Conservation (phyloP, 768 basidiomycete species). For the Auriculariales sp. region DNA sequence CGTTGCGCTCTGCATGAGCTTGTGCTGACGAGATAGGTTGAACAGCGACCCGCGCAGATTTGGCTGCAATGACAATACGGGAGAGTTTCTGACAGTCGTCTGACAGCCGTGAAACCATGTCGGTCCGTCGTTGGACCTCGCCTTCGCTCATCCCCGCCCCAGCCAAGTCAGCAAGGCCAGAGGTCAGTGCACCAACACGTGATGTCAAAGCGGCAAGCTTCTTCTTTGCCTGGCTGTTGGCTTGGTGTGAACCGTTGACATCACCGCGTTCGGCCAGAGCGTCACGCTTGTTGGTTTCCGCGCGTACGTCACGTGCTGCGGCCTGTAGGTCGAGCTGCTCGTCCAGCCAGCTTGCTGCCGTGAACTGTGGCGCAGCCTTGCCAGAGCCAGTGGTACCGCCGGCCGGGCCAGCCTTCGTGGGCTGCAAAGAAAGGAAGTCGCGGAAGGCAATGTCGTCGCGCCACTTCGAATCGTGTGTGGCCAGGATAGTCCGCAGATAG, state of each 20-base stretch:
- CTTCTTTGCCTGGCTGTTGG: slow-evolving; percentile 76
- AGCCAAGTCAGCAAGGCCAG: slow-evolving; percentile 50
- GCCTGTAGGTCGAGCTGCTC: slow-evolving; percentile 72
- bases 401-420: slow-evolving; percentile 57
- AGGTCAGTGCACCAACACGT: slow-evolving; percentile 56
- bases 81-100: slow-evolving; percentile 85
- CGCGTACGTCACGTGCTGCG: slow-evolving; percentile 66
- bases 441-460: slow-evolving; percentile 63
- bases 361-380: slow-evolving; percentile 51
- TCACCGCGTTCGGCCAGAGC: slow-evolving; percentile 66
- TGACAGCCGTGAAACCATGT: slow-evolving; percentile 76
- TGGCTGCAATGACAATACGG: slow-evolving; percentile 66
- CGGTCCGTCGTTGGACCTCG: slow-evolving; percentile 79
- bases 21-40: background rate
- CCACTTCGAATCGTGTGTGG: slow-evolving; percentile 72
- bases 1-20: background rate
- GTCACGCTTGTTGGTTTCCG: slow-evolving; percentile 79
- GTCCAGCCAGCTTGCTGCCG: slow-evolving; percentile 74
- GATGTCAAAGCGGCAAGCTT: slow-evolving; percentile 64
- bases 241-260: slow-evolving; percentile 55
- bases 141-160: slow-evolving; percentile 72
- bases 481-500: slow-evolving; percentile 78
- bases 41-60: background rate
- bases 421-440: slow-evolving; percentile 77
- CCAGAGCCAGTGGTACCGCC: slow-evolving; percentile 4